Evolutionary conservation across 768 basidiomycete genomes (phyloP).

Genomic region (Dendrothele bispora): DNA sequence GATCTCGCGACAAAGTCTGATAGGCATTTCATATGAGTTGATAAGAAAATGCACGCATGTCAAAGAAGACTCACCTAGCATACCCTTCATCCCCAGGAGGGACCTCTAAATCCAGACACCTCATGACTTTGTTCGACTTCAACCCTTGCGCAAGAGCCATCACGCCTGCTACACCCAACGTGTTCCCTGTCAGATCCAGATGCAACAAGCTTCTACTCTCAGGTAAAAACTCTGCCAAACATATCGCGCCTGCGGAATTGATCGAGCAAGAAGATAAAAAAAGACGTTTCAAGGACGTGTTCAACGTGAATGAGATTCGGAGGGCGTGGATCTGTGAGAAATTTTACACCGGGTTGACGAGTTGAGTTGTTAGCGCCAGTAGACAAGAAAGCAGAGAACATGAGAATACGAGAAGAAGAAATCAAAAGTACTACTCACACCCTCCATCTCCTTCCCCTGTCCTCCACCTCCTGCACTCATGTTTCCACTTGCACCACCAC

Average conservation of each 20-base stretch:
- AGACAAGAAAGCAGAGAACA: not conserved
- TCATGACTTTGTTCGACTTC: slow-evolving; percentile 80
- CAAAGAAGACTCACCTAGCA: slow-evolving; percentile 49
- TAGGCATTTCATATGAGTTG: slow-evolving; percentile 2
- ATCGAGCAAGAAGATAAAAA: slow-evolving; percentile 86
- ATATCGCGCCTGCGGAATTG: slow-evolving; percentile 84
- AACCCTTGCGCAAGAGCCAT: slow-evolving; percentile 89
- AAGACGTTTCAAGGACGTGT: slow-evolving; percentile 86
- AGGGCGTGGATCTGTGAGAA: slow-evolving; percentile 81
- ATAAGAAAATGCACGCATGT: not conserved
- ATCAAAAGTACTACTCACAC: slow-evolving; percentile 54
- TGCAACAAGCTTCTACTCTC: slow-evolving; percentile 86
- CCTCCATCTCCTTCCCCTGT: slow-evolving; percentile 61
- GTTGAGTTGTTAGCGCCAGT: not conserved
- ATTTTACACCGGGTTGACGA: not conserved
- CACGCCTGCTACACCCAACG: slow-evolving; percentile 86
- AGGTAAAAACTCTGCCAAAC: slow-evolving; percentile 94
- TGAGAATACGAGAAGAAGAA: not conserved
- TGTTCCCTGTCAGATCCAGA: slow-evolving; percentile 85
- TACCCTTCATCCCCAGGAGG: slow-evolving; percentile 83
- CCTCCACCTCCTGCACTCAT: not conserved
- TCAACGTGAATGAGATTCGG: slow-evolving; percentile 90
- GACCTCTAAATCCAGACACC: slow-evolving; percentile 92
- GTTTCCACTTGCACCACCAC: not conserved
- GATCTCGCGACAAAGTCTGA: slow-evolving; percentile 82